Evolutionary conservation across 495 filamentous ascomycete genomes (phyloP), one percentile per base, ranked within the genome.

Genomic region (Penicilliopsis zonata): DNA sequence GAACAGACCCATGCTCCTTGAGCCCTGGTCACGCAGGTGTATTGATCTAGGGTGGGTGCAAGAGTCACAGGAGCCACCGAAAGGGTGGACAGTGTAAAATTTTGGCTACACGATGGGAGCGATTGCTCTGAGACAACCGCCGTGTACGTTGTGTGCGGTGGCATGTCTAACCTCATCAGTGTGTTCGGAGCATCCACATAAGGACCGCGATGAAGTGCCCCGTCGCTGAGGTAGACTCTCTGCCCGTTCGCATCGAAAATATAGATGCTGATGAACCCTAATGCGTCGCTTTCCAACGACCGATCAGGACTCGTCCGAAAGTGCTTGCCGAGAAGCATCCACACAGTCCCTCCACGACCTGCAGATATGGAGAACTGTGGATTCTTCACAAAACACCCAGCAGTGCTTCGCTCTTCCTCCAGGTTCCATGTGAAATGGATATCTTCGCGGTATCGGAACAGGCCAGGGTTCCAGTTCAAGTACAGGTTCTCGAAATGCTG

Each of bases 401-500:
- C 50, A 29, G 57, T 46, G 28, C 67, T 67, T 16, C 59, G 70
- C 9, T 64, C 57, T n/a, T 53, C 62, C 0, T 76, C 67, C 12
- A 92, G 62, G 22, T 82, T 71, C 90, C 90, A 99, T 2, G 67
- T 59, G 52, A 96, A 94, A 53, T 99, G 90, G 33, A 85, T 69
- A 44, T 96, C 86, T 49, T 94, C 74, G 17, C 83, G 76, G 41
- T 78, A 57, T 9, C 57, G 59, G 55, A 99, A 99, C 5, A 94
- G 60, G 2, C 67, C 70, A 4, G 92, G 87, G 43, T 93, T 94
- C 92, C 92, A 99, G 53, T 95, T 99, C 27, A 96, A 61, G 53
- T 96, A 99, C 18, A 96, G 67, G 15, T 87, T 92, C 38, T 94
- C 83, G 41, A 94, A 99, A 44, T 90, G 74, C 43, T 90, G 86